phyloP scores from a whole-genome alignment of 2,329 filamentous ascomycete genomes.

The Fusarium paranaense region DNA sequence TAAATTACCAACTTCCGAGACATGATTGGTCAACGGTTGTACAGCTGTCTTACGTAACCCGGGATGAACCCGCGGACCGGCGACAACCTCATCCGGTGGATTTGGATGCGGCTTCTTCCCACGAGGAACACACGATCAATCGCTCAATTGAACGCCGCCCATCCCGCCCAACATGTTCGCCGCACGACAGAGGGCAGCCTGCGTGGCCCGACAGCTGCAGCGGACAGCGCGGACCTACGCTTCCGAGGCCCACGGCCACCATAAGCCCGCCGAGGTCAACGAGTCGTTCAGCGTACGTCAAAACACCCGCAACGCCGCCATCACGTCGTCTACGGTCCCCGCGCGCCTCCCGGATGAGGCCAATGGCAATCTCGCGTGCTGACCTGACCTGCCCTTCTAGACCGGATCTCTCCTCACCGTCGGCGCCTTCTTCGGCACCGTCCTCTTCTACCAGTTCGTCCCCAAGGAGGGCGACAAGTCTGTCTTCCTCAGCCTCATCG shows the following conservation, averaged over 20 bases:
- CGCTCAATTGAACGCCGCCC: slow-evolving; percentile 49
- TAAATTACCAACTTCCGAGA: slow-evolving; percentile 1
- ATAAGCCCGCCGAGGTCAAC: slow-evolving; percentile 60
- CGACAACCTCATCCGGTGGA: slow-evolving; percentile 45
- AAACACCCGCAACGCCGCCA: slow-evolving; percentile 27
- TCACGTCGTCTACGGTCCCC: neutral
- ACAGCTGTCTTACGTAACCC: slow-evolving; percentile 46
- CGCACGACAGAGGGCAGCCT: slow-evolving; percentile 59
- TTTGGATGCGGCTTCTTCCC: slow-evolving; percentile 39
- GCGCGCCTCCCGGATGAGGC: neutral
- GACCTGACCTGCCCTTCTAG: slow-evolving; percentile 48
- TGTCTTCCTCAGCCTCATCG: slow-evolving; percentile 58
- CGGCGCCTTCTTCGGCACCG: slow-evolving; percentile 57
- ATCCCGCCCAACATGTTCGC: slow-evolving; percentile 53
- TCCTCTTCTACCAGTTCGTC: slow-evolving; percentile 61
- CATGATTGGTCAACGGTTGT: slow-evolving; percentile 37
- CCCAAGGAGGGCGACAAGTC: slow-evolving; percentile 64
- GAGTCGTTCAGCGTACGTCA: slow-evolving; percentile 69
- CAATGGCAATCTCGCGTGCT: slow-evolving; percentile 21
- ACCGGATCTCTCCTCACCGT: slow-evolving; percentile 61
- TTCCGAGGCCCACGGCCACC: slow-evolving; percentile 63
- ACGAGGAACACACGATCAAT: slow-evolving; percentile 44
- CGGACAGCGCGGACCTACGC: slow-evolving; percentile 62
- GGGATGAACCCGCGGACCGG: slow-evolving; percentile 38
- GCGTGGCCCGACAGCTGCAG: slow-evolving; percentile 52